phyloP scores from a whole-genome alignment of 2,329 filamentous ascomycete genomes.

The Aphanoascus verrucosus region DNA sequence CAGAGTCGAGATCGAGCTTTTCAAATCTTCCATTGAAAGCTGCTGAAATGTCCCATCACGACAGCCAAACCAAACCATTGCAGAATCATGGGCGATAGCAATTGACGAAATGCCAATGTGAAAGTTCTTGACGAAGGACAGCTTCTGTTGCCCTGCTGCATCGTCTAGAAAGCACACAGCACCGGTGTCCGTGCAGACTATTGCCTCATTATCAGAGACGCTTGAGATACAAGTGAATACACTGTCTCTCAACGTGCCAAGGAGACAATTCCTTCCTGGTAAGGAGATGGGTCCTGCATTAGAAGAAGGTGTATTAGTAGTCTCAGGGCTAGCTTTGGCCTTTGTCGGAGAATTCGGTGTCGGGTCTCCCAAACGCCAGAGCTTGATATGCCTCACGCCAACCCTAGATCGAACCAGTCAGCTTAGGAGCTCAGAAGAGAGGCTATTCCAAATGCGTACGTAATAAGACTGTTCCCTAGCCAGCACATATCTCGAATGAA shows the following conservation, averaged over 20 bases:
- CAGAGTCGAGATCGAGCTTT: slow-evolving; percentile 22
- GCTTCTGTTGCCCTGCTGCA: slow-evolving; percentile 56
- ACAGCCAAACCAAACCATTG: slow-evolving; percentile 57
- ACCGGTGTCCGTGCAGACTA: slow-evolving; percentile 78
- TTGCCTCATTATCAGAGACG: slow-evolving; percentile 61
- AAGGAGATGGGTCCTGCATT: slow-evolving; percentile 55
- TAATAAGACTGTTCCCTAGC: slow-evolving; percentile 75
- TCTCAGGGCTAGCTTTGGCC: slow-evolving; percentile 41
- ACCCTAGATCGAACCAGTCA: slow-evolving; percentile 32
- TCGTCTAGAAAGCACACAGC: slow-evolving; percentile 85
- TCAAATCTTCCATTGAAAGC: slow-evolving; percentile 34
- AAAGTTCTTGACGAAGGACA: slow-evolving; percentile 55
- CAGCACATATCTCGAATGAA: slow-evolving; percentile 78
- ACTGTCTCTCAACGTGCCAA: slow-evolving; percentile 69
- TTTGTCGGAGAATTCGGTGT: slow-evolving; percentile 53
- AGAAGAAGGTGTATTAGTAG: slow-evolving; percentile 26
- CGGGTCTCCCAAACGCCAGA: slow-evolving; percentile 73
- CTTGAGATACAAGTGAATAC: slow-evolving; percentile 70
- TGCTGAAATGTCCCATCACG: slow-evolving; percentile 48
- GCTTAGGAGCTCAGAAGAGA: background rate
- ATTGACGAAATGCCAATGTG: slow-evolving; percentile 60
- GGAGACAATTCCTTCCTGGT: slow-evolving; percentile 73
- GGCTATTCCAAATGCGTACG: slow-evolving; percentile 37
- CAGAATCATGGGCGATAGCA: slow-evolving; percentile 46
- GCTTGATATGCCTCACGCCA: slow-evolving; percentile 82